These are phyloP conservation scores for Martensiomyces pterosporus DNA, from an alignment of 192 early-diverging fungal species.

Conservation along the genomic window DNA sequence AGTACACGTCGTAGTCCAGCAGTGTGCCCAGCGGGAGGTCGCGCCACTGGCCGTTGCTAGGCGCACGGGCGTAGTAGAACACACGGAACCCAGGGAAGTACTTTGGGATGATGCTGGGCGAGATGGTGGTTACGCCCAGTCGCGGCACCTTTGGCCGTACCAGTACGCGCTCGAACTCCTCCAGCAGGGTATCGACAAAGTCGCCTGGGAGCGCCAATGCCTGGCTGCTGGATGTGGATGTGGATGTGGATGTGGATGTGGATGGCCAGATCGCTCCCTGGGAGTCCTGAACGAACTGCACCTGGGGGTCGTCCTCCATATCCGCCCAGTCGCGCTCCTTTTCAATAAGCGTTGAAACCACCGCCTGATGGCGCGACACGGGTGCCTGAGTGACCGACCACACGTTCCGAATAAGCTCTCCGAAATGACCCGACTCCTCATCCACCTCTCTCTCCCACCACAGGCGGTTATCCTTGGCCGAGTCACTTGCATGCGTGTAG, in stretches of 20 bases:
- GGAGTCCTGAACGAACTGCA: not conserved
- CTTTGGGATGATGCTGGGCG: slow-evolving; percentile 63
- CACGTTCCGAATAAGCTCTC: slow-evolving; percentile 28
- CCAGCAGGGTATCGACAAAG: slow-evolving; percentile 28
- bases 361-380: not conserved
- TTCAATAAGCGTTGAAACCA: not conserved
- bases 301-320: slow-evolving; percentile 31
- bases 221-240: not conserved
- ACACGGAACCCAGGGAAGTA: slow-evolving; percentile 63
- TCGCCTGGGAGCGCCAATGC: slow-evolving; percentile 18
- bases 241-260: too few species aligned
- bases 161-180: slow-evolving; percentile 36
- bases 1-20: slow-evolving; percentile 48
- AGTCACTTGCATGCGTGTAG: too few species aligned
- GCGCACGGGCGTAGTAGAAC: slow-evolving; percentile 40
- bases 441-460: slow-evolving; percentile 41
- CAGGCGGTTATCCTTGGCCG: slow-evolving; percentile 8
- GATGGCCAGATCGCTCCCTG: not conserved
- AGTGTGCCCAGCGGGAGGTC: slow-evolving; percentile 23
- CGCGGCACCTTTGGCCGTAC: slow-evolving; percentile 11
- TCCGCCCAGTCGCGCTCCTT: slow-evolving; percentile 21
- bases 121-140: slow-evolving; percentile 44
- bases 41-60: slow-evolving; percentile 1
- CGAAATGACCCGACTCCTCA: slow-evolving; percentile 35
- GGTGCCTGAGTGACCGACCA: slow-evolving; percentile 6